Evolutionary conservation across 148 eudicot species (phyloP).

Genomic region (Persicaria maculosa): DNA sequence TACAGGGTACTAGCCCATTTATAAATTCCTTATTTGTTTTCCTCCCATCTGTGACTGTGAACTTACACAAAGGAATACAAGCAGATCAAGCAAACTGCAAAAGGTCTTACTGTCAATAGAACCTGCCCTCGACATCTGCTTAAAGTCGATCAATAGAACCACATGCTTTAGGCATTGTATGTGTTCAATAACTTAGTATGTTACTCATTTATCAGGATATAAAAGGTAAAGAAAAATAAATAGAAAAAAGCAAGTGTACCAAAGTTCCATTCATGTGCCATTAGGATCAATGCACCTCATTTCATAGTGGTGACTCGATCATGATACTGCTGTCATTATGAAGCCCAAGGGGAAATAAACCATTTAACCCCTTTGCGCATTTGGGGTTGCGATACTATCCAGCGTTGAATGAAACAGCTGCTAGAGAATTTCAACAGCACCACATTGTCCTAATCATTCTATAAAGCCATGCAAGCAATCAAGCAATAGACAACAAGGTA

Average conservation of each 20-base stretch:
- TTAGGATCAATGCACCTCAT: slow-evolving; percentile 42
- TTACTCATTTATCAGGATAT: not conserved
- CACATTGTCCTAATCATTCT: no score
- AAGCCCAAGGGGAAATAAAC: not conserved
- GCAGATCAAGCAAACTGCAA: not conserved
- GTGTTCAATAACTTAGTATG: not conserved
- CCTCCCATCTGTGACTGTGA: not conserved
- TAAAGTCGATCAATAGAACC: not conserved
- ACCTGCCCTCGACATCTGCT: no score
- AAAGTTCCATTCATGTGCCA: slow-evolving; percentile 45
- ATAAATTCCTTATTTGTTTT: no score
- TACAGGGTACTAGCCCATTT: not conserved
- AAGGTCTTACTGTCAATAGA: not conserved
- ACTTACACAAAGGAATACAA: not conserved
- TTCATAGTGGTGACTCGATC: slow-evolving; percentile 16
- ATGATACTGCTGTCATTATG: not conserved
- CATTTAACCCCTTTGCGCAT: not conserved
- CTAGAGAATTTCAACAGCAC: not conserved
- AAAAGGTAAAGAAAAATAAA: not conserved
- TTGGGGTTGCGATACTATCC: not conserved
- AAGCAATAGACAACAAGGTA: not conserved
- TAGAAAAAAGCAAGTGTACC: slow-evolving; percentile 16
- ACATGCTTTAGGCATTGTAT: slow-evolving; percentile 1
- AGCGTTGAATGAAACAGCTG: not conserved
- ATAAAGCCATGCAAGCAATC: no score